phyloP scores from a whole-genome alignment of 2,329 filamentous ascomycete species.

The Ophiostoma montium region DNA sequence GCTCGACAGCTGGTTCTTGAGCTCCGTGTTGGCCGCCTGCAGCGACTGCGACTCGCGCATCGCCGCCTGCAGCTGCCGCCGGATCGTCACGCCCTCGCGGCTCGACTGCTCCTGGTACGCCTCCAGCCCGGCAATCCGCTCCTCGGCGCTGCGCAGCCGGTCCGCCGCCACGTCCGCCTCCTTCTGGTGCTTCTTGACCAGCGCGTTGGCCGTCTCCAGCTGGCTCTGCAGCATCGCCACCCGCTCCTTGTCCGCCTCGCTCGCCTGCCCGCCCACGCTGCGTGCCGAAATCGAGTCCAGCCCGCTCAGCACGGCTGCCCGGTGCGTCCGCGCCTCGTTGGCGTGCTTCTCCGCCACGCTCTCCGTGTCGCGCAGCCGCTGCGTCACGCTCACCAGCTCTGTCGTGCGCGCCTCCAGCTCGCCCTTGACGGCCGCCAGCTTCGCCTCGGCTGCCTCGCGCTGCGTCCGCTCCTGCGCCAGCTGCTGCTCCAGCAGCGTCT shows the following conservation, averaged over 20 bases:
- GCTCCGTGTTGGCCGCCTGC: slow-evolving; percentile 64
- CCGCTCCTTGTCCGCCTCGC: slow-evolving; percentile 46
- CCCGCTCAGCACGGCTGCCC: slow-evolving; percentile 66
- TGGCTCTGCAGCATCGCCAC: slow-evolving; percentile 65
- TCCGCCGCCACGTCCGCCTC: slow-evolving; percentile 79
- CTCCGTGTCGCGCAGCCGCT: slow-evolving; percentile 71
- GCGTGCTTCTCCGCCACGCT: slow-evolving; percentile 79
- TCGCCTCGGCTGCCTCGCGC: slow-evolving; percentile 61
- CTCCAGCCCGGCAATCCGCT: slow-evolving; percentile 90
- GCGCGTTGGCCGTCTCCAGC: slow-evolving; percentile 57
- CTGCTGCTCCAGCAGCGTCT: slow-evolving; percentile 61
- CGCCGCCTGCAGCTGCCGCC: slow-evolving; percentile 75
- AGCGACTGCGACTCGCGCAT: slow-evolving; percentile 74
- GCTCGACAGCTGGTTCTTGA: slow-evolving; percentile 68
- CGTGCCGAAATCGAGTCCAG: slow-evolving; percentile 57
- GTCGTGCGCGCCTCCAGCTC: slow-evolving; percentile 70
- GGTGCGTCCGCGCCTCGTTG: slow-evolving; percentile 74
- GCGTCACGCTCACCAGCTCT: slow-evolving; percentile 61
- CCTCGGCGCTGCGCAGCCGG: slow-evolving; percentile 82
- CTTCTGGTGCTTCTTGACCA: slow-evolving; percentile 79
- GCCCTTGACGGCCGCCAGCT: slow-evolving; percentile 59
- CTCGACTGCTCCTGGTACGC: slow-evolving; percentile 96
- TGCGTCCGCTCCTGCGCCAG: slow-evolving; percentile 69
- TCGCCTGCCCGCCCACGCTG: slow-evolving; percentile 24
- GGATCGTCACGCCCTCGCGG: slow-evolving; percentile 76